Conservation (phyloP, 2,329 filamentous ascomycete genomes). For the Thelonectria olida region DNA sequence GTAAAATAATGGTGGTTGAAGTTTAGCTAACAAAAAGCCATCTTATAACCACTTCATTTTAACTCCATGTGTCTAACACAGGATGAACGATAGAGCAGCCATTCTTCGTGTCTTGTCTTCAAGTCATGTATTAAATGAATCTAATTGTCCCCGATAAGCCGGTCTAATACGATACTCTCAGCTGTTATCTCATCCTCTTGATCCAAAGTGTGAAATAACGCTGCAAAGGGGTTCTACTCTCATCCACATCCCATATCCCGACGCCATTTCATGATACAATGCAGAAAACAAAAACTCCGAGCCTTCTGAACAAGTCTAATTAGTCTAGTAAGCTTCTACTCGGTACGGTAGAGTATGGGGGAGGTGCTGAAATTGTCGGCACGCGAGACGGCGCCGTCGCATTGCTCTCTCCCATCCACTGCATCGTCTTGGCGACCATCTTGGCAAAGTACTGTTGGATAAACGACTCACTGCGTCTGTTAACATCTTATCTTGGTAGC, state of each 20-base stretch:
- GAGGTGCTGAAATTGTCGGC: constrained; percentile 16
- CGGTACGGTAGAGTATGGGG: constrained; percentile 9
- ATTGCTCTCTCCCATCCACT: constrained; percentile 41
- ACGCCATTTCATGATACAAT: constrained; percentile 11
- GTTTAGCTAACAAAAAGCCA: too few relatives aligned
- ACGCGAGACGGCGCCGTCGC: constrained; percentile 15
- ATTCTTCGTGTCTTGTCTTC: too few relatives aligned
- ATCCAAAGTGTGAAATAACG: constrained; percentile 1
- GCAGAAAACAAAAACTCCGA: constrained; percentile 27
- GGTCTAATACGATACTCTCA: not conserved
- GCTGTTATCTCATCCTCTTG: not conserved
- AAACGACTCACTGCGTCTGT: constrained; percentile 71
- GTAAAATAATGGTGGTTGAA: too few relatives aligned
- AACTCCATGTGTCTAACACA: too few relatives aligned
- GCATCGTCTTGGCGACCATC: constrained; percentile 66
- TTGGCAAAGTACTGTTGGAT: constrained; percentile 79
- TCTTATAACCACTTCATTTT: too few relatives aligned
- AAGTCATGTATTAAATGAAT: not conserved
- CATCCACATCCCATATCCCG: not conserved
- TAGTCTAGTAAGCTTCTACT: constrained; percentile 37
- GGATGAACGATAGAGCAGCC: too few relatives aligned
- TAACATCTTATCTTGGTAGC: constrained; percentile 23
- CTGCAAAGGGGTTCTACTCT: constrained; percentile 4
- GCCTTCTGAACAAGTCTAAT: constrained; percentile 24
- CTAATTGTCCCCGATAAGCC: too few relatives aligned